Base-by-base conservation (phyloP, 805 yeast species). In the Wilhelminamyces savonicus region DNA sequence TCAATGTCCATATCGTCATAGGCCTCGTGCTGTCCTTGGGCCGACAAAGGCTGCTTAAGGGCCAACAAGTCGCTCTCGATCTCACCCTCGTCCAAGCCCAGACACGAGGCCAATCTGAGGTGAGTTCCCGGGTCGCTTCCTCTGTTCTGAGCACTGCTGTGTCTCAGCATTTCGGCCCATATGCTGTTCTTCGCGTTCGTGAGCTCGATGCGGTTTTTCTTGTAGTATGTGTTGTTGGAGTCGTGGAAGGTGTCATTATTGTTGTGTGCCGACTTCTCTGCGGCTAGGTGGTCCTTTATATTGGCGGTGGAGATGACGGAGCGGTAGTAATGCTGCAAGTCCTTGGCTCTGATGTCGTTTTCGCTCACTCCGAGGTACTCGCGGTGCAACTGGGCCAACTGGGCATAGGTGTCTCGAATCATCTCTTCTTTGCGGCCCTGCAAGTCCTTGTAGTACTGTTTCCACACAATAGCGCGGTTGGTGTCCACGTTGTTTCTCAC, bases 391-490 rank as follows among this genome's bases (percentile, higher is more conserved):
- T 48, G 36, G 25, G 40, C 36, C 16, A 63, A 47, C 25, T 59
- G 52, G 13, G 40, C 40, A 17, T 48, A 35, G 5, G 61, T 51
- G 16, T 52, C 39, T 20, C 43, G 31, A 10, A 56, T 41, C 19
- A 59, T 37, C 23, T 52, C 33, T 13, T 51, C 43, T 33, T 54
- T 56, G 16, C 44, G 35, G 5, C 42, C 37, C 12, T 46, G 26
- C 27, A 61, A 40, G 15, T 53, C 42, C 13, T 35, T 39, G 22
- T 48, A 43, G 40, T 51, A 62, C 26, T 50, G 56, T 24, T 56
- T 45, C 69, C 69, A 64, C n/a, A 58, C 34, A 3, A 57, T 49
- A 3, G 35, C 35, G 14, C 50, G 41, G 24, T 58, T 48, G 7
- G 50, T 49, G 14, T 43, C 40, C 7, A 47, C 31, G 19, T 41